Evolutionary conservation across 257 asterid genomes (phyloP).

Genomic region (Jacaranda copaia): DNA sequence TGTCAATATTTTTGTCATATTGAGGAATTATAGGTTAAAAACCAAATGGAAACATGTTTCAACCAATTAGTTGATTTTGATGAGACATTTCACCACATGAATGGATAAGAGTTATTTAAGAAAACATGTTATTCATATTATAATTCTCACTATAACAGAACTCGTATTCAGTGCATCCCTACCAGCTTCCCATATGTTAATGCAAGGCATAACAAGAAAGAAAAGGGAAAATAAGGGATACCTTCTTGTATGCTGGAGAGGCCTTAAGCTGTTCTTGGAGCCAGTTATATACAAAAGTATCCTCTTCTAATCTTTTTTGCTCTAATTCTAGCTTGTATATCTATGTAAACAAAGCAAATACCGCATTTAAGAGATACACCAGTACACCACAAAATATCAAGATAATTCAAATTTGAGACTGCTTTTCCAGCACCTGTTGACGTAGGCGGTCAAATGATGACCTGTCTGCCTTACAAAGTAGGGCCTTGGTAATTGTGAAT

Average conservation of each 20-base stretch:
- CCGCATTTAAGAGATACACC: constrained; percentile 13
- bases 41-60: neutral
- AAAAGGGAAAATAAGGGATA: constrained; percentile 18
- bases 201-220: neutral
- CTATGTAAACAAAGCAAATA: constrained; percentile 38
- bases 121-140: neutral
- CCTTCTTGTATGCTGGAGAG: constrained; percentile 90
- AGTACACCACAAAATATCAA: constrained; percentile 17
- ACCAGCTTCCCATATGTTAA: neutral
- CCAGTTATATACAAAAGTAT: constrained; percentile 82
- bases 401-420: neutral
- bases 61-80: neutral
- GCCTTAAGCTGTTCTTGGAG: constrained; percentile 80
- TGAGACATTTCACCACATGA: neutral
- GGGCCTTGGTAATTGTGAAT: constrained; percentile 75
- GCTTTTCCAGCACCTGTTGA: constrained; percentile 65
- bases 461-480: constrained; percentile 76
- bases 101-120: neutral
- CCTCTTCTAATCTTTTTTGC: constrained; percentile 88
- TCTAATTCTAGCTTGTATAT: constrained; percentile 78
- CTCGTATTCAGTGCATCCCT: too few relatives aligned
- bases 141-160: too few relatives aligned
- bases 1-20: too few relatives aligned
- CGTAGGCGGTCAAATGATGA: constrained; percentile 74
- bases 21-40: neutral